Conservation (phyloP, 2,329 filamentous ascomycete genomes). For the Aspergillus glaucus region DNA sequence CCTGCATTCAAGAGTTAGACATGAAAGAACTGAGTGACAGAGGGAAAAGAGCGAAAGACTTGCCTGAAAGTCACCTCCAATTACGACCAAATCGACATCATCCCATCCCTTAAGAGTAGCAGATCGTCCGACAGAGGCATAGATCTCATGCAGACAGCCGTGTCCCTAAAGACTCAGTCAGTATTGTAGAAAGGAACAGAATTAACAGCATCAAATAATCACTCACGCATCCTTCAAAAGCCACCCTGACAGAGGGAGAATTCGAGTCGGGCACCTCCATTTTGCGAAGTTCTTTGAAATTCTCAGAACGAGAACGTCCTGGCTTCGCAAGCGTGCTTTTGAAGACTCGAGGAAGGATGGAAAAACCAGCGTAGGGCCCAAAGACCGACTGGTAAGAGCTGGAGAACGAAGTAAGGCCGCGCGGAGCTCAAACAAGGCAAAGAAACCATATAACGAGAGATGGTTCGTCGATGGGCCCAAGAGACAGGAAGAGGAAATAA, state of each 20-base stretch:
- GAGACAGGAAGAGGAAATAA: background rate
- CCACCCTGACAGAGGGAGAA: conserved; percentile 55
- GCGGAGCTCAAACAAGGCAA: background rate
- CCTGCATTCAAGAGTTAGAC: conserved; percentile 41
- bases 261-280: conserved; percentile 6
- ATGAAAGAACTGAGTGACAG: background rate
- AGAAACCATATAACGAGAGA: background rate
- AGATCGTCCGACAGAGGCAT: conserved; percentile 65
- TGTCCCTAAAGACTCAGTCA: conserved; percentile 59
- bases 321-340: too few species aligned
- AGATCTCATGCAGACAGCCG: conserved; percentile 86
- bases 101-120: conserved; percentile 70
- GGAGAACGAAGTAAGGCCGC: background rate
- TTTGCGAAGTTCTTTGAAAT: background rate
- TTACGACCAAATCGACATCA: conserved; percentile 81
- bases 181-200: conserved; percentile 1
- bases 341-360: background rate
- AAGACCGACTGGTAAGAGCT: background rate
- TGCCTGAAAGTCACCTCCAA: conserved; percentile 92
- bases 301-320: too few species aligned
- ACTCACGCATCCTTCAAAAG: conserved; percentile 79
- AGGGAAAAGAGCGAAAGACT: conserved; percentile 3
- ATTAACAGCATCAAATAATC: background rate
- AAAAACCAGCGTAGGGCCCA: background rate
- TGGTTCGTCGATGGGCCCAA: too few species aligned